phyloP scores from a whole-genome alignment of 306 rosid species.

The Glycine tomentella region DNA sequence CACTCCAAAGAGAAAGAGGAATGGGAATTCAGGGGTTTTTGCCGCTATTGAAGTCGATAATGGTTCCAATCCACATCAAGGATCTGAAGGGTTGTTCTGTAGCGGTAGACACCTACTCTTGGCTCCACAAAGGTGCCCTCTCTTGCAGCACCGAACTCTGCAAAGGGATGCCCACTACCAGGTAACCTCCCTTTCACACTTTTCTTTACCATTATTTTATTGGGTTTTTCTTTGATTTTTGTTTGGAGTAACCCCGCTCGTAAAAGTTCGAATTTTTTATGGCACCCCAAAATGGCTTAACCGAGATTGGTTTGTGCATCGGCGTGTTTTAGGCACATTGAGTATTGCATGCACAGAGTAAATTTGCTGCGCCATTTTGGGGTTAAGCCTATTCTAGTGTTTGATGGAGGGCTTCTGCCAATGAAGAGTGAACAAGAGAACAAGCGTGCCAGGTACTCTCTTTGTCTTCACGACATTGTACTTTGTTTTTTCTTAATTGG shows the following conservation, averaged over 20 bases:
- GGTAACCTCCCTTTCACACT: slow-evolving; percentile 48
- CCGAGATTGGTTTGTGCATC: slow-evolving; percentile 8
- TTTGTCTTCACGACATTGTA: neutral
- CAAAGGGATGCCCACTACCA: slow-evolving; percentile 79
- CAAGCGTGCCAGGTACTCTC: slow-evolving; percentile 78
- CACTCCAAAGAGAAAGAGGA: too few species aligned
- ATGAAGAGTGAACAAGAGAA: slow-evolving; percentile 95
- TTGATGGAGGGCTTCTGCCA: slow-evolving; percentile 94
- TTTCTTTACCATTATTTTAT: neutral
- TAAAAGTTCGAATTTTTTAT: neutral
- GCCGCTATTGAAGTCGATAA: slow-evolving; percentile 86
- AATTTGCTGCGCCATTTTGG: slow-evolving; percentile 81
- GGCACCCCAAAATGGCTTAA: neutral
- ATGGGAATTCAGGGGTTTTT: slow-evolving; percentile 95
- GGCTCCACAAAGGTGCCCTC: slow-evolving; percentile 97
- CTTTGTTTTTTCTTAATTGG: neutral
- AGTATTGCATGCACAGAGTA: slow-evolving; percentile 92
- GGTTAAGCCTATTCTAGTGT: slow-evolving; percentile 86
- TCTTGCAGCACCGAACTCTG: slow-evolving; percentile 92
- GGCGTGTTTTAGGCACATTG: slow-evolving; percentile 75
- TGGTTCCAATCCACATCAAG: slow-evolving; percentile 82
- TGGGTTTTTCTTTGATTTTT: neutral
- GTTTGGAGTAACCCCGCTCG: neutral
- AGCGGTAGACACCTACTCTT: slow-evolving; percentile 90
- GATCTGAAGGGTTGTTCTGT: slow-evolving; percentile 74